Conservation (phyloP, 192 early-diverging fungal species). For the Haplosporangium gracile region DNA sequence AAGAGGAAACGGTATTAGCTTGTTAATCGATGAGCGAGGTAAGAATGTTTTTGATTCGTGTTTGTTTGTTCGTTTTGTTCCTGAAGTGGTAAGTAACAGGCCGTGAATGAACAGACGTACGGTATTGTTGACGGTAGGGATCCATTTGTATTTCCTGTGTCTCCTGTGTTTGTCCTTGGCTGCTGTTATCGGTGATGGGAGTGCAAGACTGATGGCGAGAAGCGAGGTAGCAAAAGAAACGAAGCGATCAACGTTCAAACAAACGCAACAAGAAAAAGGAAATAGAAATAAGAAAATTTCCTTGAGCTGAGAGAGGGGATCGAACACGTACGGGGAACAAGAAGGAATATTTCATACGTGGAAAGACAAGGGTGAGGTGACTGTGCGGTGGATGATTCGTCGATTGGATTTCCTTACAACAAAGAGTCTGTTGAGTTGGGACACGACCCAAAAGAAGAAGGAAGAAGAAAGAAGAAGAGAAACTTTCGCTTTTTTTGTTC, state of each 20-base stretch:
- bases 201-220: neutral
- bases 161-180: neutral
- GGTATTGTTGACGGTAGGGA: constrained; percentile 53
- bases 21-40: neutral
- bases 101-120: neutral
- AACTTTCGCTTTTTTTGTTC: neutral
- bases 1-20: neutral
- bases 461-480: neutral
- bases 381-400: too few species aligned
- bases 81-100: neutral
- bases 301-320: too few species aligned
- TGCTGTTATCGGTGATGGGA: neutral
- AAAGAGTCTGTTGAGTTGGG: too few species aligned
- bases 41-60: neutral
- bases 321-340: neutral
- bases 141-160: constrained; percentile 14
- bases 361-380: too few species aligned
- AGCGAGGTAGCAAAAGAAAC: neutral
- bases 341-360: too few species aligned
- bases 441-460: neutral
- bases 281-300: too few species aligned
- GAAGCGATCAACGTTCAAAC: neutral
- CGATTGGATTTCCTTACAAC: too few species aligned
- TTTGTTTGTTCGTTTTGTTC: neutral
- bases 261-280: too few species aligned